Conservation (phyloP, 192 early-diverging fungal species). For the Pilaira anomala region DNA sequence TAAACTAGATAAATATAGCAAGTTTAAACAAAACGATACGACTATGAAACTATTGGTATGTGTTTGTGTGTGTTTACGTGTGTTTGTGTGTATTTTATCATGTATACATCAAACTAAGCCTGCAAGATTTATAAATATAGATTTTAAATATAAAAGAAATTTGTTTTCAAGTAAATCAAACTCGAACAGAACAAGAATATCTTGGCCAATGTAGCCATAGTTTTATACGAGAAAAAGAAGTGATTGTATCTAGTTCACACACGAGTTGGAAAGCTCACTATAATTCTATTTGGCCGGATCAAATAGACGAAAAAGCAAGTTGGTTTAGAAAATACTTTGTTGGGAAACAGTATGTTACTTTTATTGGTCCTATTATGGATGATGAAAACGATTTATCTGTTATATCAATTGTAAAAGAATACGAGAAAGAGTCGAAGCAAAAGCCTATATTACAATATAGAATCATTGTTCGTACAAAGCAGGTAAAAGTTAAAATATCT, state of each 20-base stretch:
- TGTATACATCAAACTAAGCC: neutral
- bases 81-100: neutral
- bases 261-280: constrained; percentile 6
- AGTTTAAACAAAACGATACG: too few relatives aligned
- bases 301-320: constrained; percentile 5
- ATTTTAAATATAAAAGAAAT: neutral
- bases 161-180: neutral
- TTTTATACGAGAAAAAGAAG: neutral
- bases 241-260: neutral
- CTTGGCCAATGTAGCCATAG: neutral
- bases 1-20: neutral
- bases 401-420: constrained; percentile 4
- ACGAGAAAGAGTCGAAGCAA: constrained; percentile 2
- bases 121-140: neutral
- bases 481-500: neutral
- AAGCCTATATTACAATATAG: neutral
- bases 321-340: constrained; percentile 21
- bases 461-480: constrained; percentile 15
- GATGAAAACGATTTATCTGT: neutral
- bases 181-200: neutral
- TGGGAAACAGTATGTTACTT: constrained; percentile 13
- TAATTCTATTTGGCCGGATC: constrained; percentile 1
- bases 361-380: constrained; percentile 14
- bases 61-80: neutral
- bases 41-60: too few relatives aligned